Evolutionary conservation across 192 early-diverging fungal genomes (phyloP), one percentile per base, ranked within the genome.

Genomic region (Rhizophlyctis rosea): DNA sequence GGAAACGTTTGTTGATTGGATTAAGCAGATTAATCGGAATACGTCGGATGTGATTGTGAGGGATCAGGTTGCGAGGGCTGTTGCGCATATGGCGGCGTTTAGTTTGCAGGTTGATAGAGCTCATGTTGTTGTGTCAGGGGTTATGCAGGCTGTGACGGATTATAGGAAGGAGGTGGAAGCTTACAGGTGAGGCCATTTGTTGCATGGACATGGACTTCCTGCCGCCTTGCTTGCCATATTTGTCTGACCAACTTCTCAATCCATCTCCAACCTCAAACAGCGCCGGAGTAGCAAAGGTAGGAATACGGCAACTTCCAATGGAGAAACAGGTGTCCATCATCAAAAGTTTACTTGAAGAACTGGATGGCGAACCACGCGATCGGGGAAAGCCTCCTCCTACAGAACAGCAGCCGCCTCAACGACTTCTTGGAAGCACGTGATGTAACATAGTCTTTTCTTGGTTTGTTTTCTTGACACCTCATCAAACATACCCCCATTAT

Each of bases 101-200:
- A 44, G 39, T 18, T 7, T 18, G 39, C 39, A 44, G 39, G 39
- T 44, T 7, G 39, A 44, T 44, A 18, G 18, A 18, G 39, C 39
- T 44, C 39, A 44, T 18, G 39, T 44, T 7, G 39, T 44, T 7
- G 39, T 44, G 7, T 7, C 39, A 18, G 18, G 18, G 9, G 39
- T 44, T 7, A 44, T 44, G 39, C 39, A 44, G 39, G 39, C 39
- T 7, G 39, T 44, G 39, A 44, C 39, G 9, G 39, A 44, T 44
- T 44, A 44, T 44, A 44, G 39, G 18, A 44, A 44, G 39, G 18
- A 44, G 39, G 39, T 44, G 39, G 39, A 44, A 44, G 39, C 39
- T 7, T 44, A 44, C 39, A 18, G n/a, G n/a, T n/a, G n/a, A n/a
- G n/a, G n/a, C n/a, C n/a, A n/a, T n/a, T n/a, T n/a, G n/a, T n/a